These are phyloP conservation scores for Aureobasidium vineae DNA, from an alignment of 2,329 filamentous ascomycete genomes.

Conservation along the genomic window DNA sequence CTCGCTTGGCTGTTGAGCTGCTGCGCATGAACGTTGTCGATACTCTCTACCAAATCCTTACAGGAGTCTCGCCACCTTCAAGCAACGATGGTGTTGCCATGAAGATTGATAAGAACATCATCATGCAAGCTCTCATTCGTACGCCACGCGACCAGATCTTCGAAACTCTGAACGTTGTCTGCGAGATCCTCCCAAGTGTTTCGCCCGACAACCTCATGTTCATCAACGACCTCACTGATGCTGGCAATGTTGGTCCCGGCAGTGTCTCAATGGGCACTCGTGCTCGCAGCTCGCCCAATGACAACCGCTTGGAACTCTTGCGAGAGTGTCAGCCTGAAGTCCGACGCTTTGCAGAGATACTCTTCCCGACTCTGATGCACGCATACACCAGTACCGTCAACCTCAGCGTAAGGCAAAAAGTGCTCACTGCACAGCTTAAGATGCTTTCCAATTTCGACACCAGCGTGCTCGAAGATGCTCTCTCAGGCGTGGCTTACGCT, in stretches of 20 bases:
- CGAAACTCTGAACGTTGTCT: constrained; percentile 96
- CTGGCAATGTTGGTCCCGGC: constrained; percentile 50
- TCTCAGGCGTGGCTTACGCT: constrained; percentile 87
- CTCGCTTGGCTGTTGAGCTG: constrained; percentile 79
- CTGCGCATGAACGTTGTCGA: constrained; percentile 97
- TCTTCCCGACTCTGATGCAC: constrained; percentile 92
- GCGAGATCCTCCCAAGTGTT: constrained; percentile 81
- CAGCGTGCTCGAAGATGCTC: constrained; percentile 76
- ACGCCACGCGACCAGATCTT: constrained; percentile 93
- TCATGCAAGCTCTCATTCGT: constrained; percentile 98
- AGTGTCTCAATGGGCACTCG: constrained; percentile 45
- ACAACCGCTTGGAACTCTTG: constrained; percentile 78
- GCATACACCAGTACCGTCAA: constrained; percentile 98
- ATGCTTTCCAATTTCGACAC: constrained; percentile 96
- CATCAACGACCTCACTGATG: constrained; percentile 51
- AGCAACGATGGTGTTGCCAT: constrained; percentile 73
- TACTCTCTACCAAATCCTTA: constrained; percentile 94
- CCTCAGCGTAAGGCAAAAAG: constrained; percentile 88
- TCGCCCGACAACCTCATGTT: constrained; percentile 57
- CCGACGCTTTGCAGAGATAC: constrained; percentile 85
- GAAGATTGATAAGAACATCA: constrained; percentile 92
- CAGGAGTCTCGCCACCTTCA: constrained; percentile 85
- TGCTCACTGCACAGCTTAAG: constrained; percentile 91
- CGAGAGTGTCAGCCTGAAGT: constrained; percentile 82
- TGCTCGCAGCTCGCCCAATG: constrained; percentile 62